These are phyloP conservation scores for Rosa persica DNA, from an alignment of 306 rosid species.

Conservation along the genomic window DNA sequence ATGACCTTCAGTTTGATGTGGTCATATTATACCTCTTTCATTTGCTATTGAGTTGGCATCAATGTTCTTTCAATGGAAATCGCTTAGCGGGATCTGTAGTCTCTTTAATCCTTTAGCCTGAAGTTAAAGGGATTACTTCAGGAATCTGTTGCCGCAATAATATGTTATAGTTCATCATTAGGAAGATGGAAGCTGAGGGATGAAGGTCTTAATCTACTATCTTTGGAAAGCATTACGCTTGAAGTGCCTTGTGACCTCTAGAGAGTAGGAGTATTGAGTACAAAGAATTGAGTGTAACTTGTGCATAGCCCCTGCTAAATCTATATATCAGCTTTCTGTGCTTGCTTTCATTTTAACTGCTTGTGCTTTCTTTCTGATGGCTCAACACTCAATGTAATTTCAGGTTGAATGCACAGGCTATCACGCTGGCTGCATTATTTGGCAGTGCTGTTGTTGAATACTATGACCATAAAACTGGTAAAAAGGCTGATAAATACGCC, in stretches of 20 bases:
- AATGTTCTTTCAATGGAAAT: background rate
- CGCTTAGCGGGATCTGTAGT: background rate
- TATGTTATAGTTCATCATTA: background rate
- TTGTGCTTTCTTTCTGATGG: slow-evolving; percentile 8
- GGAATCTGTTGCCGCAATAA: background rate
- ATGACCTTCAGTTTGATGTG: slow-evolving; percentile 1
- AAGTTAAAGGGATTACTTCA: background rate
- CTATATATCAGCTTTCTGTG: background rate
- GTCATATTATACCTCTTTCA: background rate
- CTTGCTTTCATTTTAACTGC: background rate
- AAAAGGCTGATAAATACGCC: slow-evolving; percentile 44
- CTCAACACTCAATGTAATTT: slow-evolving; percentile 4
- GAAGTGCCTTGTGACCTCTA: background rate
- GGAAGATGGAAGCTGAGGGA: background rate
- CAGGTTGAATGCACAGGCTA: slow-evolving; percentile 98
- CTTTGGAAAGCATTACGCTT: background rate
- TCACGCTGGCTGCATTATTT: slow-evolving; percentile 81
- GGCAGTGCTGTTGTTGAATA: slow-evolving; percentile 92
- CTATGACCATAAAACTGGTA: slow-evolving; percentile 56
- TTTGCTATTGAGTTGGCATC: background rate
- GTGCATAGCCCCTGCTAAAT: background rate
- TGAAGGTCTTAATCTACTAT: background rate
- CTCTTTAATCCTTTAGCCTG: background rate
- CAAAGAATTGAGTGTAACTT: background rate
- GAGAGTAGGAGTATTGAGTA: background rate